A percentile compares a stretch with the other conserved stretches of the same genome.
These are phyloP conservation scores for Leishmania tropica DNA, from an alignment of 208 protist species.

Conservation along the genomic window DNA sequence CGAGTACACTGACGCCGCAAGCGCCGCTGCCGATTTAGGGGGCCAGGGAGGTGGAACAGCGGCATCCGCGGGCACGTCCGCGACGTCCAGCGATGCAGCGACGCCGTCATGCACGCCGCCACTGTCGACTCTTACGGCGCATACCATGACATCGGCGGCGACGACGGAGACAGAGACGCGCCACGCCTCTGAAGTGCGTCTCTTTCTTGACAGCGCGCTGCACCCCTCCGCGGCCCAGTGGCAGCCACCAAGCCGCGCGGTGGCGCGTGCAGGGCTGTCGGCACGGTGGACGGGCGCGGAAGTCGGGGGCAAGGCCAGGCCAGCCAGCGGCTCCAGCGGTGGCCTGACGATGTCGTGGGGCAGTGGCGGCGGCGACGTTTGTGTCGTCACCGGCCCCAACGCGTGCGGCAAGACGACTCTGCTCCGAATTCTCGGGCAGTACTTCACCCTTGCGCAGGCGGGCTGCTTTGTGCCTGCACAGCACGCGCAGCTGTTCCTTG, in stretches of 20 bases:
- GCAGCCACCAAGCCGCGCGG: not conserved
- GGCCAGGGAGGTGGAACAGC: not conserved
- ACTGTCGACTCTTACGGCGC: not conserved
- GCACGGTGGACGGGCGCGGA: not conserved
- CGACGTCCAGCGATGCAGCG: slow-evolving; percentile 4
- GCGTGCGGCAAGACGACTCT: slow-evolving; percentile 95
- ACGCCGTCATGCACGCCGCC: not conserved
- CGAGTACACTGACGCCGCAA: not conserved
- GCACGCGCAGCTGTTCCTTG: slow-evolving; percentile 53
- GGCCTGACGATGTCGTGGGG: slow-evolving; percentile 33
- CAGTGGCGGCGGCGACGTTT: slow-evolving; percentile 38
- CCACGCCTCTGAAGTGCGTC: not conserved
- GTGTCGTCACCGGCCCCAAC: slow-evolving; percentile 93
- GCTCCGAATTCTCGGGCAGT: slow-evolving; percentile 87
- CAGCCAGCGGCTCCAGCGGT: not conserved
- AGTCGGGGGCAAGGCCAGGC: not conserved
- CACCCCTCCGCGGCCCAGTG: slow-evolving; percentile 16
- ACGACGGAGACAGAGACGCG: not conserved
- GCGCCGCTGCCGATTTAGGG: not conserved
- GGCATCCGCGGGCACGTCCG: not conserved
- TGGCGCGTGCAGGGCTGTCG: not conserved
- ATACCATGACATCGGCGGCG: not conserved
- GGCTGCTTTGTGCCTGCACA: slow-evolving; percentile 91
- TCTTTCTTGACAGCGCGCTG: slow-evolving; percentile 15
- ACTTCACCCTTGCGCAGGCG: slow-evolving; percentile 92